Percentiles rank a stretch among this genome's conserved stretches.
Evolutionary conservation across 139 green algal species (phyloP).

Genomic region (Gonium pectorale): DNA sequence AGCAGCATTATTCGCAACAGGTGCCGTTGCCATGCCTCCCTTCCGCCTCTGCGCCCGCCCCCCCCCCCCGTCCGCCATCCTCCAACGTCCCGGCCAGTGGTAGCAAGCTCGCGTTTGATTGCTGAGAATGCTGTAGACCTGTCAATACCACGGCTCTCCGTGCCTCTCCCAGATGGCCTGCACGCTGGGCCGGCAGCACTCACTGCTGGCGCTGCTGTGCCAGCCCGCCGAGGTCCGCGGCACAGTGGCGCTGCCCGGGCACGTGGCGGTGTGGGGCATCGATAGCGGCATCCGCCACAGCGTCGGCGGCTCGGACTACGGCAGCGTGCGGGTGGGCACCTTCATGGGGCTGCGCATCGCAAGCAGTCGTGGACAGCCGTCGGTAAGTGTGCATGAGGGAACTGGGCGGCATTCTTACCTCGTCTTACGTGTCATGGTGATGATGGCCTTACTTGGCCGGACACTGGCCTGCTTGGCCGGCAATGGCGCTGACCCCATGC

Average conservation of each 20-base stretch:
- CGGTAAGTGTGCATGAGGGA: too few species aligned
- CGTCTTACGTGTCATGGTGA: background rate
- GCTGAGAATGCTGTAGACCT: too few species aligned
- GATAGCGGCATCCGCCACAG: constrained; percentile 91
- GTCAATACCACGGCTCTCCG: too few species aligned
- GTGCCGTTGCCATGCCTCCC: too few species aligned
- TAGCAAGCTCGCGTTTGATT: too few species aligned
- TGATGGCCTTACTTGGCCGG: too few species aligned
- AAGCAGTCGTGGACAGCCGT: constrained; percentile 12
- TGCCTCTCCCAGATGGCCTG: constrained; percentile 90
- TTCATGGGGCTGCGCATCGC: constrained; percentile 90
- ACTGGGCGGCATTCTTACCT: background rate
- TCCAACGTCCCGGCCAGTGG: too few species aligned
- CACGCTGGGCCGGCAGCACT: constrained; percentile 72
- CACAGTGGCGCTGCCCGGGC: constrained; percentile 72
- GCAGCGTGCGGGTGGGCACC: constrained; percentile 81
- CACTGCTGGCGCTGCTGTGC: constrained; percentile 89
- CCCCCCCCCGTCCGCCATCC: too few species aligned
- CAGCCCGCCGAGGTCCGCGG: constrained; percentile 85
- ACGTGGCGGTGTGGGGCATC: constrained; percentile 81
- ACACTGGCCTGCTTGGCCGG: too few species aligned
- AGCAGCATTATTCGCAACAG: too few species aligned
- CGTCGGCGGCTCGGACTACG: constrained; percentile 90
- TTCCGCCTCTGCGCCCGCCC: too few species aligned
- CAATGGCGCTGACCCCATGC: background rate